Percentiles rank a stretch among this genome's conserved stretches.
These are phyloP conservation scores for Sedum album DNA, from an alignment of 164 flowering plant species.

Conservation along the genomic window DNA sequence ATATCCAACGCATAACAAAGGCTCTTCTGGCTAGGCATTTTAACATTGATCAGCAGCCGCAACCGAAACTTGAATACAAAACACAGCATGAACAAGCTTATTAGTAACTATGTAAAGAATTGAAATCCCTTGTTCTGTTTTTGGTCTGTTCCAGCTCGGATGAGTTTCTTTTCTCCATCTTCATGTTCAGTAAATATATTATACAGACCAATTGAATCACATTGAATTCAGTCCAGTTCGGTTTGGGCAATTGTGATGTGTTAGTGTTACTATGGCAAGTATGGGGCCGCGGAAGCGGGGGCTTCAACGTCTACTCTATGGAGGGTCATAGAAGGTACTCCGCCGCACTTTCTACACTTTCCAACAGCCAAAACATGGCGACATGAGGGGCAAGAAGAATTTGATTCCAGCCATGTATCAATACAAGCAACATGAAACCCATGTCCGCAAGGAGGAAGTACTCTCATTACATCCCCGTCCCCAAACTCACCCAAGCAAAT, in stretches of 20 bases:
- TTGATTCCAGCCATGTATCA: slow-evolving; percentile 71
- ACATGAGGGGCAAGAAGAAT: slow-evolving; percentile 88
- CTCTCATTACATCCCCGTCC: slow-evolving; percentile 41
- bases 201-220: neutral
- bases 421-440: slow-evolving; percentile 80
- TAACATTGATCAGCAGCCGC: neutral
- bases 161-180: too few relatives aligned
- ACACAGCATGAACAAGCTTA: too few relatives aligned
- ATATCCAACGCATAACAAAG: neutral
- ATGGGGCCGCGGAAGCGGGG: neutral
- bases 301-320: neutral
- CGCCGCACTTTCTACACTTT: neutral
- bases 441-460: slow-evolving; percentile 75
- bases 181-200: neutral
- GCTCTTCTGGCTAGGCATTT: neutral
- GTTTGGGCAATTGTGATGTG: neutral
- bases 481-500: slow-evolving; percentile 74
- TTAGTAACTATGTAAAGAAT: too few relatives aligned
- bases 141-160: neutral
- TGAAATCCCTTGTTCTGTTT: neutral
- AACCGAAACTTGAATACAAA: neutral
- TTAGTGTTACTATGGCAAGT: neutral
- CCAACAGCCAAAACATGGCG: neutral
- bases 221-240: neutral
- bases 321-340: neutral